phyloP scores from a whole-genome alignment of 169 alveolate species.

The Plasmodium yoelii region DNA sequence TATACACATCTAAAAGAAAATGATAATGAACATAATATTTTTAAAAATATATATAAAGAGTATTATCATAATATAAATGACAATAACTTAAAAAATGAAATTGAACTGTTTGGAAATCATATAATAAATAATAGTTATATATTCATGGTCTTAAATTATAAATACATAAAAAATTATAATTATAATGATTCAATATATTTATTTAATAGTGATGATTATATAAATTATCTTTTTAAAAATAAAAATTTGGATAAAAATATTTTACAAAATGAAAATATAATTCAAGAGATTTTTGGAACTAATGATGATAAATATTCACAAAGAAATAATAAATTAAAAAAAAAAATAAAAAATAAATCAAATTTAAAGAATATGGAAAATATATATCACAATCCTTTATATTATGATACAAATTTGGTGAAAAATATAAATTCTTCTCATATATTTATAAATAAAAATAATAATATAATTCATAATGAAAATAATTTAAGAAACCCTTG shows the following conservation, averaged over 20 bases:
- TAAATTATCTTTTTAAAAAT: slow-evolving; percentile 37
- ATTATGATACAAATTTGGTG: background rate
- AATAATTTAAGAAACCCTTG: background rate
- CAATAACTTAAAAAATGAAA: background rate
- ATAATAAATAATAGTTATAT: slow-evolving; percentile 35
- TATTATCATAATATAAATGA: background rate
- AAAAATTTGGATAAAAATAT: slow-evolving; percentile 28
- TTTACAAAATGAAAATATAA: slow-evolving; percentile 44
- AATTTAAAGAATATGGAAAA: background rate
- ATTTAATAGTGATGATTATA: slow-evolving; percentile 30
- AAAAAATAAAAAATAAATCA: background rate
- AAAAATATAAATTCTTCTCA: background rate
- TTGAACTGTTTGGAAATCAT: slow-evolving; percentile 45
- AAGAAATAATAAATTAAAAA: background rate
- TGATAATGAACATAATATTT: slow-evolving; percentile 5
- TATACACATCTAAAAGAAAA: background rate
- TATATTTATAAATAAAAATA: background rate
- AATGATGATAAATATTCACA: background rate
- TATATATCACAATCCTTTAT: background rate
- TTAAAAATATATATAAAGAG: slow-evolving; percentile 36
- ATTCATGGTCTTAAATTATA: slow-evolving; percentile 35
- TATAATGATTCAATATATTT: slow-evolving; percentile 15
- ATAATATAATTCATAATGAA: background rate
- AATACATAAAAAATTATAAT: slow-evolving; percentile 8
- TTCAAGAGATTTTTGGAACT: slow-evolving; percentile 20